Evolutionary conservation across 225 moss, liverwort and hornwort genomes (phyloP).

Genomic region (Straminergon stramineum): DNA sequence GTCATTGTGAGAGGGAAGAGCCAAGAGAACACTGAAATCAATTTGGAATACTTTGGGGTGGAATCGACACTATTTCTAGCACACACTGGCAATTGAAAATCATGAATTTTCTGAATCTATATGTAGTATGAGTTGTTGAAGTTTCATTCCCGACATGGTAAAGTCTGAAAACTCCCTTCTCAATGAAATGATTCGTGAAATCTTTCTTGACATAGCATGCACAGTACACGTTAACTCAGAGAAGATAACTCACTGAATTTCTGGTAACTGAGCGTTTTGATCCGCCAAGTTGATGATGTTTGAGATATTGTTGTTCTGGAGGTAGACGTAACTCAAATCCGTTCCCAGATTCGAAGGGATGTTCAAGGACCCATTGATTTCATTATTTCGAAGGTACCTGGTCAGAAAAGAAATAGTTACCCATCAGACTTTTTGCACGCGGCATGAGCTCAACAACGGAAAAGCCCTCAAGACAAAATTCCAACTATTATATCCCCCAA

Average conservation of each 20-base stretch:
- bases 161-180: background rate
- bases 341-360: background rate
- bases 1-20: background rate
- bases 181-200: background rate
- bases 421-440: background rate
- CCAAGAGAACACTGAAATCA: background rate
- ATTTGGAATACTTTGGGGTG: background rate
- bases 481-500: background rate
- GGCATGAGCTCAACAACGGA: background rate
- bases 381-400: conserved; percentile 53
- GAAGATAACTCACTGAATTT: conserved; percentile 13
- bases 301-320: conserved; percentile 45
- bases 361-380: conserved; percentile 40
- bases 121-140: background rate
- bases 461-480: background rate
- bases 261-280: background rate
- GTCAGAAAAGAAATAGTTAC: background rate
- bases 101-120: background rate
- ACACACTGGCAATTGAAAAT: background rate
- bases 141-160: background rate
- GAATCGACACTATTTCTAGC: background rate
- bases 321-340: conserved; percentile 9
- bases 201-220: background rate
- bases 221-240: background rate
- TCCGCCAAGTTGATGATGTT: background rate